A percentile compares a stretch with the other conserved stretches of the same genome.
phyloP scores from a whole-genome alignment of 2,329 filamentous ascomycete genomes.

The Fusarium nematophilum region DNA sequence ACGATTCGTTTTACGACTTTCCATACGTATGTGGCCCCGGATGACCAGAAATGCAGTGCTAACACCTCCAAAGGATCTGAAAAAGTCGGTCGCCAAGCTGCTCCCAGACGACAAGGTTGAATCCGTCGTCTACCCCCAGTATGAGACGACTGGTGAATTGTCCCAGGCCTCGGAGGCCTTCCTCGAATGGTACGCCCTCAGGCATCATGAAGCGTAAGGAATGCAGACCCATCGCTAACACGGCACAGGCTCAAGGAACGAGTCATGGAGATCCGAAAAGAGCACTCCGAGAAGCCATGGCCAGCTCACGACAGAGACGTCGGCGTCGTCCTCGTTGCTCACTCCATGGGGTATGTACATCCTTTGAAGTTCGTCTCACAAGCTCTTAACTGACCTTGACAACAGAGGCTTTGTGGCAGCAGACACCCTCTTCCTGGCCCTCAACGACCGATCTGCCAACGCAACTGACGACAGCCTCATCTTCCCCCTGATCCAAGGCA shows the following conservation, averaged over 20 bases:
- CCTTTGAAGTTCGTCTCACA: not conserved
- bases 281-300: constrained; percentile 75
- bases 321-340: constrained; percentile 81
- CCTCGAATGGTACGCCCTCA: constrained; percentile 55
- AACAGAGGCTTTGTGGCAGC: constrained; percentile 83
- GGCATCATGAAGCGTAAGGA: not conserved
- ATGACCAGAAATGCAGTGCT: not conserved
- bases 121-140: constrained; percentile 75
- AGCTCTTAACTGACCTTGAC: not conserved
- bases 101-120: constrained; percentile 71
- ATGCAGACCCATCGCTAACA: not conserved
- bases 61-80: constrained; percentile 60
- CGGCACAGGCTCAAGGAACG: constrained; percentile 76
- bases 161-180: constrained; percentile 59
- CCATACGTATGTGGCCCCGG: constrained; percentile 56
- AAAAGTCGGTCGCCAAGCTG: constrained; percentile 66
- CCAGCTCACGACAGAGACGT: constrained; percentile 85
- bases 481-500: constrained; percentile 84
- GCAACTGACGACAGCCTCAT: constrained; percentile 58
- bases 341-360: constrained; percentile 75
- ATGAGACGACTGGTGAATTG: constrained; percentile 78
- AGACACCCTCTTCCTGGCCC: constrained; percentile 79
- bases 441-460: constrained; percentile 69
- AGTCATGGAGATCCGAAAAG: constrained; percentile 81
- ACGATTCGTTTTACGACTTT: constrained; percentile 76